phyloP scores from a whole-genome alignment of 441 rosid species.

The Omphalea diandra region DNA sequence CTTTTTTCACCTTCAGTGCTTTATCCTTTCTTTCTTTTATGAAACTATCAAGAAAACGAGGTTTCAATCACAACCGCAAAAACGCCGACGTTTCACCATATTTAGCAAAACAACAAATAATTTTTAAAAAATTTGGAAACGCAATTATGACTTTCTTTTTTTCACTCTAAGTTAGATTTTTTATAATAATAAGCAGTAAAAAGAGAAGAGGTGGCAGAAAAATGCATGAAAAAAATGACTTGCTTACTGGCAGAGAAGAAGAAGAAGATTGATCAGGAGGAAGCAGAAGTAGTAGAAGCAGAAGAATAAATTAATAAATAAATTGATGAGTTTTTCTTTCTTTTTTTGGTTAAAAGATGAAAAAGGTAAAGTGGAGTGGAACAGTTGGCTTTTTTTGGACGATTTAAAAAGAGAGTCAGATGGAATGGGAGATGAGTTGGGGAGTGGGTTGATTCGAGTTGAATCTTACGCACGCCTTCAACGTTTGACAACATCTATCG shows the following conservation, averaged over 20 bases:
- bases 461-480: slow-evolving; percentile 6
- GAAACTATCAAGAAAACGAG: slow-evolving; percentile 25
- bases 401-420: slow-evolving; percentile 17
- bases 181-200: background rate
- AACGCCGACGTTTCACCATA: slow-evolving; percentile 34
- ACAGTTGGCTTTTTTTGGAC: slow-evolving; percentile 32
- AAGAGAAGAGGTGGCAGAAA: background rate
- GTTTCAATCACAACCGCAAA: slow-evolving; percentile 42
- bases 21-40: too few relatives aligned
- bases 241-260: slow-evolving; percentile 4
- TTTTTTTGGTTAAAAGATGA: background rate
- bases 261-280: background rate
- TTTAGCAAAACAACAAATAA: slow-evolving; percentile 30
- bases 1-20: too few relatives aligned
- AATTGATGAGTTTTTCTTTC: background rate
- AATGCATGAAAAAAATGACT: background rate
- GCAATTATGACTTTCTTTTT: background rate
- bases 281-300: background rate
- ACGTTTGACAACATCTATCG: background rate
- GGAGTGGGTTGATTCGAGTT: slow-evolving; percentile 1
- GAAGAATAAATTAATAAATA: background rate
- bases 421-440: background rate
- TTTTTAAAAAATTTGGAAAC: background rate
- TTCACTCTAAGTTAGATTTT: too few relatives aligned
- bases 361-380: background rate